Evolutionary conservation across 805 yeast species (phyloP), one percentile per base, ranked within the genome.

Genomic region (Candida stauntonica): DNA sequence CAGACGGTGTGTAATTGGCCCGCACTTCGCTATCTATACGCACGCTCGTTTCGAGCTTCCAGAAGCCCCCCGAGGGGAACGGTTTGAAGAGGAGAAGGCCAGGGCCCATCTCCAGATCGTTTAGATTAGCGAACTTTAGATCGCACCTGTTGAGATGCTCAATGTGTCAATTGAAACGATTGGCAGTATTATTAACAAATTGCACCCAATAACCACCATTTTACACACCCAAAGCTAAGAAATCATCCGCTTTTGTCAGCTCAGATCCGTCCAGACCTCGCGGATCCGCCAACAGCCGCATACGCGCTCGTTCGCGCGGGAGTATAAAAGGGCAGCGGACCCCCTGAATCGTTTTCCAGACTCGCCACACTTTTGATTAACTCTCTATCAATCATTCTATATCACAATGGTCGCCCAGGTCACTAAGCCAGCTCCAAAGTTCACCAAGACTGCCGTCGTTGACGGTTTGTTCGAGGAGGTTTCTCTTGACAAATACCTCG

Each of bases 391-490:
- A 28, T 7, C 8, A 5, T 15, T 28, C 17, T 15, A 12, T 28
- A 35, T 16, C 47, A 67, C 53, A 74, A 91, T 89, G 97, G 88
- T 79, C 64, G 88, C 95, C 49, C 70, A 72, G 60, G 86, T 91
- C 61, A 96, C 88, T 74, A 81, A 87, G 67, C 96, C 91, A 66
- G 99, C 99, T 62, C 99, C 99, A 68, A 55, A 78, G 44, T 93
- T 93, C 86, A 85, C 75, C 68, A 93, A 91, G 75, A 86, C 95
- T 57, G 99, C 99, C 64, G 98, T 93, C 62, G 77, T 93, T 56
- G 89, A 91, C 73, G 98, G 98, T 70, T 73, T 78, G 51, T 91
- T 93, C 64, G 98, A 93, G 75, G 97, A 93, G 62, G 76, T 93
- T 57, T 75, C 95, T 46, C 81, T 93, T 57, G 98, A 91, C 60